Evolutionary conservation across 306 rosid species (phyloP).

Genomic region (Quercus alba): DNA sequence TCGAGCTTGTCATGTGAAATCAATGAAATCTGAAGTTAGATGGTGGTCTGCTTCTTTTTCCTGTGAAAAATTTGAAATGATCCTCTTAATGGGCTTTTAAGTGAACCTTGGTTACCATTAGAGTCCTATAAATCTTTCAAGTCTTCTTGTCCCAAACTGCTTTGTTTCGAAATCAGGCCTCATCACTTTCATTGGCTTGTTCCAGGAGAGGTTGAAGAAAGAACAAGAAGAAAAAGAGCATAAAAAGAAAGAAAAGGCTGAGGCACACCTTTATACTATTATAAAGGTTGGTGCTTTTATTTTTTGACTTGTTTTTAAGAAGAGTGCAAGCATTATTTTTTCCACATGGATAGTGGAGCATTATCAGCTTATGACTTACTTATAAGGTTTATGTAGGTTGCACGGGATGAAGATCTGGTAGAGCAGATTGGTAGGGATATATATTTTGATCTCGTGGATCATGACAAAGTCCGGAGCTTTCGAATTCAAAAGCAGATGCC

Average conservation of each 20-base stretch:
- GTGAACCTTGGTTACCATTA: neutral
- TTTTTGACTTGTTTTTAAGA: slow-evolving; percentile 10
- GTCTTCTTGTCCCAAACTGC: neutral
- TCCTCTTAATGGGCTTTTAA: neutral
- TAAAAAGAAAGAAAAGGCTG: slow-evolving; percentile 81
- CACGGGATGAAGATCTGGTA: slow-evolving; percentile 65
- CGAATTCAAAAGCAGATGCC: slow-evolving; percentile 73
- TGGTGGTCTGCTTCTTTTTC: slow-evolving; percentile 5
- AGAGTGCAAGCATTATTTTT: slow-evolving; percentile 1
- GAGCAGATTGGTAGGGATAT: slow-evolving; percentile 86
- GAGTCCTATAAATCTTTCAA: neutral
- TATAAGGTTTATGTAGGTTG: slow-evolving; percentile 53
- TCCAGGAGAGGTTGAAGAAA: slow-evolving; percentile 86
- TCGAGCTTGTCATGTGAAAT: neutral
- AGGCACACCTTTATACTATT: slow-evolving; percentile 83
- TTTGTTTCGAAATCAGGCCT: neutral
- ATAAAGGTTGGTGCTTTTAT: slow-evolving; percentile 57
- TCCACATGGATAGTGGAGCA: neutral
- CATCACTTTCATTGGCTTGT: neutral
- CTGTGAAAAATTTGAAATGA: neutral
- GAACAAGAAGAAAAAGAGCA: slow-evolving; percentile 92
- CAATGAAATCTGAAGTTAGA: neutral
- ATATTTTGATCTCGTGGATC: slow-evolving; percentile 93
- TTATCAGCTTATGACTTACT: slow-evolving; percentile 1
- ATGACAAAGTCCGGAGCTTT: slow-evolving; percentile 87